Base-by-base conservation (phyloP, 768 basidiomycete genomes). In the Psilocybe subaeruginosa region DNA sequence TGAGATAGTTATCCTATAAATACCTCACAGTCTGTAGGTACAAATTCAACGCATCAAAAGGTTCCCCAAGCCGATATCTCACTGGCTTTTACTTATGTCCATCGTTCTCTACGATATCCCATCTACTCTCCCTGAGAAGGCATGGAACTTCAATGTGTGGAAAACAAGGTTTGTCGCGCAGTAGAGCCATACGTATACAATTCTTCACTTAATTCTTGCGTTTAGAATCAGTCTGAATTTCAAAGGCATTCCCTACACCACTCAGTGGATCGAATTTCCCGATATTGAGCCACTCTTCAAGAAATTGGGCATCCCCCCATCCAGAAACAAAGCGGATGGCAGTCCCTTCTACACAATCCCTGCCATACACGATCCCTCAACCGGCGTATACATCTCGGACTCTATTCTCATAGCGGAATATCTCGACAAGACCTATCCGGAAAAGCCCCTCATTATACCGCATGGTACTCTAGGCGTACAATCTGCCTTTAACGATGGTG, bases 381-480 rank as follows among this genome's bases (percentile, higher is more conserved):
- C 81, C 6, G 72, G 72, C 5, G 62, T 67, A 1, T 60, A 70
- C 14, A 51, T 85, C 41, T 59, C 76, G 4, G 81, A 85, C 19
- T 84, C 84, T 0, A 60, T 70, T 23, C 67, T 63, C 35, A 85
- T 87, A 56, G 83, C 80, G 0, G 66, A 74, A 16, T 85, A 86
- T 67, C 74, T 86, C 52, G 85, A 86, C 59, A 71, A 75, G 6
- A 73, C 75, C 2, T 86, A 84, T 65, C 83, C 85, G 0, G 70
- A 74, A 55, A 76, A 77, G 0, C 79, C 78, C 2, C 35, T 35
- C 4, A 61, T 83, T 14, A 64, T 83, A 55, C 79, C 77, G 0
- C 9, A 58, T 37, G 33, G 49, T 23, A 65, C 61, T 3, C 46
- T 56, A 17, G 66, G 61, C 1, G 27, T 72, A 23, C 59, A 65